These are phyloP conservation scores for Acanthamoeba castellanii DNA, from an alignment of 208 protist genomes.

Conservation along the genomic window DNA sequence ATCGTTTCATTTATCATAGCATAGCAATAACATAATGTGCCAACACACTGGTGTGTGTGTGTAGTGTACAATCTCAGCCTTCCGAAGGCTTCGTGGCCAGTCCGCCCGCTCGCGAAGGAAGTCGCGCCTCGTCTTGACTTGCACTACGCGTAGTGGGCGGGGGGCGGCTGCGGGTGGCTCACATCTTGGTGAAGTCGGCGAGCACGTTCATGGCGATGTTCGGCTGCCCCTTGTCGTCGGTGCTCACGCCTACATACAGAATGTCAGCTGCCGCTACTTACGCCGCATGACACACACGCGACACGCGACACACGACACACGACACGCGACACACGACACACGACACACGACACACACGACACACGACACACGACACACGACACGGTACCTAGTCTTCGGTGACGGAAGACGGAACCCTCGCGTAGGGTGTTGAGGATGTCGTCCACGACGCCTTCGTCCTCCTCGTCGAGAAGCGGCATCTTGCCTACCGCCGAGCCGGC, in stretches of 20 bases:
- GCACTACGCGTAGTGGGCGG: too few relatives aligned
- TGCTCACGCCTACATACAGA: too few relatives aligned
- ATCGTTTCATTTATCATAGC: too few relatives aligned
- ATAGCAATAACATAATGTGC: too few relatives aligned
- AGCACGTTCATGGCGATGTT: not conserved
- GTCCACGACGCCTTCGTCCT: not conserved
- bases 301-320: not conserved
- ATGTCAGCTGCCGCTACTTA: not conserved
- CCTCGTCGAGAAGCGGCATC: not conserved
- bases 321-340: not conserved
- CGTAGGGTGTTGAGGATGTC: not conserved
- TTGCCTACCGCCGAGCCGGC: not conserved
- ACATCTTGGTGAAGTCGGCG: not conserved
- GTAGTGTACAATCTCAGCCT: too few relatives aligned
- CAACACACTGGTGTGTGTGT: too few relatives aligned
- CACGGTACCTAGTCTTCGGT: not conserved
- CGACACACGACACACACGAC: not conserved
- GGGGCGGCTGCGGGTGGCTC: not conserved
- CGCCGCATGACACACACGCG: not conserved
- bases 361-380: not conserved
- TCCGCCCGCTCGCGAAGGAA: not conserved
- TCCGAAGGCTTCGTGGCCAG: too few relatives aligned
- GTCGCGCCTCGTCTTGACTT: conserved; percentile 3
- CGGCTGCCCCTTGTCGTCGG: not conserved
- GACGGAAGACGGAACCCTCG: not conserved